Evolutionary conservation across 2,329 filamentous ascomycete species (phyloP), one percentile per base, ranked within the genome.

Genomic region (Phialophora tarda): DNA sequence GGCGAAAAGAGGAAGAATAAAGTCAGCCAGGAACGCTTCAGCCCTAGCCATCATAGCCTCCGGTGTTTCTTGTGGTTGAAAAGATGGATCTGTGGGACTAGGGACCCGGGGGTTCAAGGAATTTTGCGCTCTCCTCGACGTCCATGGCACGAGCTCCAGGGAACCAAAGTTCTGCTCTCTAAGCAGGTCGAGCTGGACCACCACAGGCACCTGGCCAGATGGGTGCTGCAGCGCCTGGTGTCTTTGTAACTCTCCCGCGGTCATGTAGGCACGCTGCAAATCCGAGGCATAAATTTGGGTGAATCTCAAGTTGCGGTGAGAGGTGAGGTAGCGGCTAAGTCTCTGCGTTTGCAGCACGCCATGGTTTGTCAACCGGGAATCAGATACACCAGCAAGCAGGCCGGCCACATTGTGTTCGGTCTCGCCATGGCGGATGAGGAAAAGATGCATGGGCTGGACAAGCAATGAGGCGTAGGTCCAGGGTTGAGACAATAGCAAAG

Each of bases 371-470:
- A 97, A 82, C 48, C 87, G 81, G 1, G 92, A 94, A 79, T 97
- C 91, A 76, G 88, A 90, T 59, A 88, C 86, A 66, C 93, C 93
- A 72, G 93, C 93, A 79, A 65, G 73, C 71, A 63, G 60, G 67
- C 66, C 85, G 48, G 89, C 90, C 65, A 95, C 89, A 77, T 97
- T 97, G 79, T 97, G 91, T 71, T 96, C 91, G 17, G 92, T 94
- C 81, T 97, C 93, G 75, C 89, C 93, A 82, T 97, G 93, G 64
- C 93, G 89, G 74, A 96, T 87, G 73, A 97, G 84, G 74, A 93
- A 88, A 63, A 97, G 77, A 74, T 83, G 84, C 85, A 90, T 86
- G 66, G 17, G 38, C 6, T 44, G 38, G 17, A 17, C 38, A 17
- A 44, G 38, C 17, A 44, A 44, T 44, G 38, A 44, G 38, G 17